Evolutionary conservation across 495 filamentous ascomycete genomes (phyloP).

Genomic region (Glutinoglossum americanum): DNA sequence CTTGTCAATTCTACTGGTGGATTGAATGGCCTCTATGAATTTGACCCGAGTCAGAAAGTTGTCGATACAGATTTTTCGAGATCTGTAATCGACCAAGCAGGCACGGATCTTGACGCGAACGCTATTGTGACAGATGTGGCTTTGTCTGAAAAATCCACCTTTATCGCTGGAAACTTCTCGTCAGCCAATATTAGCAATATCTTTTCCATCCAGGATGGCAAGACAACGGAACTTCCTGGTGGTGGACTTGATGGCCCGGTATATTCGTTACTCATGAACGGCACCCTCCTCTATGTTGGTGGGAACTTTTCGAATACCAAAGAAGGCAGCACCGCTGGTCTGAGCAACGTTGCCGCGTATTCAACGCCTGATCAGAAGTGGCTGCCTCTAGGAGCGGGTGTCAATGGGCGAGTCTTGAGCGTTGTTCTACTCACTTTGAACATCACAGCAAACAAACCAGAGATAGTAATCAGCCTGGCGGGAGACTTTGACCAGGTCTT

Average conservation of each 20-base stretch:
- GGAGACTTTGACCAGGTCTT: slow-evolving; percentile 58
- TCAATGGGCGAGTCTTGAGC: slow-evolving; percentile 54
- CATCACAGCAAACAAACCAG: slow-evolving; percentile 42
- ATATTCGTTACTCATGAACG: slow-evolving; percentile 39
- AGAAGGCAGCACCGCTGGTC: slow-evolving; percentile 30
- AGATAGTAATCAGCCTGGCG: slow-evolving; percentile 56
- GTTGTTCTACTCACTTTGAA: slow-evolving; percentile 67
- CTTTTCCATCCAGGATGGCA: slow-evolving; percentile 44
- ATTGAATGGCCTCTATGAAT: slow-evolving; percentile 84
- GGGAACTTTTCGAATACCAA: slow-evolving; percentile 66
- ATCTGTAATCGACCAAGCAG: slow-evolving; percentile 54
- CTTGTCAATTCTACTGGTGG: slow-evolving; percentile 45
- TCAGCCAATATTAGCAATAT: slow-evolving; percentile 44
- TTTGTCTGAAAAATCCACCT: slow-evolving; percentile 36
- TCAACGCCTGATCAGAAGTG: slow-evolving; percentile 45
- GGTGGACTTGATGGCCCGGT: slow-evolving; percentile 73
- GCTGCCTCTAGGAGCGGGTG: slow-evolving; percentile 63
- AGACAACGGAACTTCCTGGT: slow-evolving; percentile 35
- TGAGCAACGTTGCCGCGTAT: slow-evolving; percentile 59
- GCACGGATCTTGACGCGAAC: slow-evolving; percentile 35
- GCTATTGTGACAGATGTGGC: slow-evolving; percentile 45
- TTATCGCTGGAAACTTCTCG: slow-evolving; percentile 72
- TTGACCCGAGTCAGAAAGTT: slow-evolving; percentile 38
- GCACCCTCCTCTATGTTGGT: slow-evolving; percentile 53
- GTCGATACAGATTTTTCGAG: slow-evolving; percentile 42